phyloP scores from a whole-genome alignment of 1,139 yeast species.

The Ogataea hybrid region DNA sequence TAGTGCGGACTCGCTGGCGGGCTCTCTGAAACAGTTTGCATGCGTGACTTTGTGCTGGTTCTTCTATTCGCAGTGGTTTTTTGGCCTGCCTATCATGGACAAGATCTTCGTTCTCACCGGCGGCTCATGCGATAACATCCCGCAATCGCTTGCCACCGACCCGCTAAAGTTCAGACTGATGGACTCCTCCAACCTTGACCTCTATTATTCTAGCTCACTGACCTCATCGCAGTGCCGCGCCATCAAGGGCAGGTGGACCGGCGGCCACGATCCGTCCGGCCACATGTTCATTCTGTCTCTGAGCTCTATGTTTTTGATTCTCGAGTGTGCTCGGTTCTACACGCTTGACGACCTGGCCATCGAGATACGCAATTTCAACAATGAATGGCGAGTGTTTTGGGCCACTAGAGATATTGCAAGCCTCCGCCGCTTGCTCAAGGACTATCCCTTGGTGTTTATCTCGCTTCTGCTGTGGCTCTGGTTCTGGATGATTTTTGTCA shows the following conservation, averaged over 20 bases:
- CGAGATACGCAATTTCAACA: constrained; percentile 16
- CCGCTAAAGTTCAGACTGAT: constrained; percentile 7
- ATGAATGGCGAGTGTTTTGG: not conserved
- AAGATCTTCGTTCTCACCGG: constrained; percentile 76
- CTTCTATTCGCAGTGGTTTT: constrained; percentile 84
- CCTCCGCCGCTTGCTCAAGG: constrained; percentile 21
- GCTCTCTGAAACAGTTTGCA: constrained; percentile 40
- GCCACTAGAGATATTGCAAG: constrained; percentile 6
- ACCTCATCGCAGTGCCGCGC: constrained; percentile 48
- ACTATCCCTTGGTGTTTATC: constrained; percentile 45
- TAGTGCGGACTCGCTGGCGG: constrained; percentile 15
- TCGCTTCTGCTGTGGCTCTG: constrained; percentile 53
- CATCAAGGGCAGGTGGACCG: constrained; percentile 73
- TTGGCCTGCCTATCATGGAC: constrained; percentile 90
- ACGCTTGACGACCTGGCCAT: constrained; percentile 10
- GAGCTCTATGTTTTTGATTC: constrained; percentile 65
- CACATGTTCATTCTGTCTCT: constrained; percentile 81
- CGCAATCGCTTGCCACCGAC: constrained; percentile 11
- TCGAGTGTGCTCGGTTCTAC: constrained; percentile 47
- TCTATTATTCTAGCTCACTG: constrained; percentile 19
- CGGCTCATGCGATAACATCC: constrained; percentile 59
- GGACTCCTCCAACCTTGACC: constrained; percentile 12
- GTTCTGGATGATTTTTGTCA: constrained; percentile 88
- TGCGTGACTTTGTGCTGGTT: constrained; percentile 76
- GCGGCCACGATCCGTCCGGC: constrained; percentile 97